Base-by-base conservation (phyloP, 371 early-diverging fungal species). In the Gilbertella persicaria region DNA sequence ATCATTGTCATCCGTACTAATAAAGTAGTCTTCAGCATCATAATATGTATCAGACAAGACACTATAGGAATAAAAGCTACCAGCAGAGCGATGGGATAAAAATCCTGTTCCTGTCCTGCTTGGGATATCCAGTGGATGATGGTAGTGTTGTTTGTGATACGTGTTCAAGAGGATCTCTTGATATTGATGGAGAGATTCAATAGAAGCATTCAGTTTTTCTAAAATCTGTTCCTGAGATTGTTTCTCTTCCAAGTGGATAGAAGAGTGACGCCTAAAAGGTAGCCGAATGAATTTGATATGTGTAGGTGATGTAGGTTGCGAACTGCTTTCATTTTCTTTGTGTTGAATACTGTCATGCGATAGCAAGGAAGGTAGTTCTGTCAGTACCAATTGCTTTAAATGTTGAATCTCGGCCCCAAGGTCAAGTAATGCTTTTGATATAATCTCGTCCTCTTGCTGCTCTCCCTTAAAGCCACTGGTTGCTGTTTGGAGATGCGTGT, bases 21-120 rank as follows among this genome's bases (percentile, higher is more conserved):
- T 24, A 13, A 55, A 24, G 19, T 41, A 40, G 0, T 47, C 47
- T 21, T 58, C 59, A 8, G 59, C 59, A 23, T 58, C 59, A 36
- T 52, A 58, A 12, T 40, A 58, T 21, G 39, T 30, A 16, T 58
- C 59, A 8, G 59, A 58, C 5, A 38, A 33, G 1, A 45, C 41
- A 28, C 45, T 38, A 38, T 47, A 52, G 1, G 59, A 58, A 30
- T 46, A 52, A 26, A 47, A 45, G 35, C 59, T 58, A 2, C 13
- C 13, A 4, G 40, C 28, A 12, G 59, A 41, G 17, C 53, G 33
- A 36, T 51, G 33, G 0, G 53, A 52, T 7, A 35, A 21, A 6
- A 45, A 28, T 0, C 39, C 45, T 14, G 54, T 38, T 20, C 45
- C 45, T 28, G 54, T 45, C 19, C 44, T 53, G 14, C 45, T 42